These are phyloP conservation scores for Zizania palustris DNA, from an alignment of 202 grass and related monocot species.

Conservation along the genomic window DNA sequence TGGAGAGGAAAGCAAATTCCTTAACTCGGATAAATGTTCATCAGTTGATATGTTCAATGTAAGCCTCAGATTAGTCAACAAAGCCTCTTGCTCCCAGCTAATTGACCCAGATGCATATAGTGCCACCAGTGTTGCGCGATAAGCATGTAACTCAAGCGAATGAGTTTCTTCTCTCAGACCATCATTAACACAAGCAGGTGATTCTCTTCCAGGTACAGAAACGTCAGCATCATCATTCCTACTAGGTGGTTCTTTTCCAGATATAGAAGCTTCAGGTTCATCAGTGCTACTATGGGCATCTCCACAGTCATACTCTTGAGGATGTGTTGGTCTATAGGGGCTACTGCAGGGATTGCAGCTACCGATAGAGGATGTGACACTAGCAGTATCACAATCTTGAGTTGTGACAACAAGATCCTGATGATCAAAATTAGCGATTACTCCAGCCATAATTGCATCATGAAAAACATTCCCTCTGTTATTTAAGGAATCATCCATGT, in stretches of 20 bases:
- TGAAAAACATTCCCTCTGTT: slow-evolving; percentile 41
- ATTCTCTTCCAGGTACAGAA: slow-evolving; percentile 59
- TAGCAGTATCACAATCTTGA: slow-evolving; percentile 61
- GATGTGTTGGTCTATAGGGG: slow-evolving; percentile 41
- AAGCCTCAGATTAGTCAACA: slow-evolving; percentile 78
- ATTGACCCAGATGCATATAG: slow-evolving; percentile 71
- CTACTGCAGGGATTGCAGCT: slow-evolving; percentile 69
- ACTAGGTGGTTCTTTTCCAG: slow-evolving; percentile 51
- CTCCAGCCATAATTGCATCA: slow-evolving; percentile 36
- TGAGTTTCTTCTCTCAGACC: slow-evolving; percentile 54
- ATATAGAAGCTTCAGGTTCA: slow-evolving; percentile 53
- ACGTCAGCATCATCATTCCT: slow-evolving; percentile 37
- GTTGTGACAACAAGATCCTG: slow-evolving; percentile 31
- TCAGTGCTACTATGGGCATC: slow-evolving; percentile 58
- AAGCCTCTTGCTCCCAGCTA: slow-evolving; percentile 77
- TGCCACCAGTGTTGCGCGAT: slow-evolving; percentile 62
- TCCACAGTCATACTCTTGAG: slow-evolving; percentile 42
- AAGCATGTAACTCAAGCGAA: slow-evolving; percentile 79
- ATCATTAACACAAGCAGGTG: slow-evolving; percentile 42
- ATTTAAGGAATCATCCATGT: slow-evolving; percentile 53
- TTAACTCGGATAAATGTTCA: slow-evolving; percentile 74
- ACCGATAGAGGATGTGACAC: slow-evolving; percentile 76
- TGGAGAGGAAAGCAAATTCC: slow-evolving; percentile 54
- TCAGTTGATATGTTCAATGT: slow-evolving; percentile 79
- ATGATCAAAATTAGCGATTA: slow-evolving; percentile 40